A percentile compares a stretch with the other conserved stretches of the same genome.
These are phyloP conservation scores for Multifurca ochricompacta DNA, from an alignment of 768 basidiomycete genomes.

Conservation along the genomic window DNA sequence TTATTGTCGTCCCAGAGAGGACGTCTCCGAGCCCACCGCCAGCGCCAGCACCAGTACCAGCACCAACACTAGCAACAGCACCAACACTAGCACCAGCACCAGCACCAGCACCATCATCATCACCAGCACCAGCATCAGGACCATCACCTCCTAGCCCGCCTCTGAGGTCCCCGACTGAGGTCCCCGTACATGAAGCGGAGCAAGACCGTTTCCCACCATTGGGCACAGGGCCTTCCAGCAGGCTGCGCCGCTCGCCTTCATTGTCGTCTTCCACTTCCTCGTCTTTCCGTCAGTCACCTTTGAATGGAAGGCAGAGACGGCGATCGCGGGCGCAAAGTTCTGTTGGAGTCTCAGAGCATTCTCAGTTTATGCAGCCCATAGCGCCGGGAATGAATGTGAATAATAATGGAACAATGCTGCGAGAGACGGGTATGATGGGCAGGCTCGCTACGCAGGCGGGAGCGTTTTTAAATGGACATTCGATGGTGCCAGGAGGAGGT, in stretches of 20 bases:
- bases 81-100: too few relatives aligned
- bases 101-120: too few relatives aligned
- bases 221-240: neutral
- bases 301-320: neutral
- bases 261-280: neutral
- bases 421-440: neutral
- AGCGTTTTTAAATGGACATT: neutral
- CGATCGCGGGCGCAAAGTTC: neutral
- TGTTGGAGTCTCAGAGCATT: neutral
- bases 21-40: neutral
- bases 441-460: neutral
- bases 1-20: neutral
- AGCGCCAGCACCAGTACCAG: too few relatives aligned
- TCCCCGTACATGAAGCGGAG: neutral
- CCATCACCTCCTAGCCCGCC: neutral
- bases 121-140: too few relatives aligned
- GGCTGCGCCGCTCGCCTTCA: neutral
- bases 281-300: neutral
- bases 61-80: too few relatives aligned
- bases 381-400: too few relatives aligned
- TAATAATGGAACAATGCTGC: too few relatives aligned
- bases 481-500: neutral
- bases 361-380: constrained; percentile 1
- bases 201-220: constrained; percentile 7
- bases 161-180: neutral